phyloP scores from a whole-genome alignment of 2,329 filamentous ascomycete species.

The Bimuria novae-zelandiae region DNA sequence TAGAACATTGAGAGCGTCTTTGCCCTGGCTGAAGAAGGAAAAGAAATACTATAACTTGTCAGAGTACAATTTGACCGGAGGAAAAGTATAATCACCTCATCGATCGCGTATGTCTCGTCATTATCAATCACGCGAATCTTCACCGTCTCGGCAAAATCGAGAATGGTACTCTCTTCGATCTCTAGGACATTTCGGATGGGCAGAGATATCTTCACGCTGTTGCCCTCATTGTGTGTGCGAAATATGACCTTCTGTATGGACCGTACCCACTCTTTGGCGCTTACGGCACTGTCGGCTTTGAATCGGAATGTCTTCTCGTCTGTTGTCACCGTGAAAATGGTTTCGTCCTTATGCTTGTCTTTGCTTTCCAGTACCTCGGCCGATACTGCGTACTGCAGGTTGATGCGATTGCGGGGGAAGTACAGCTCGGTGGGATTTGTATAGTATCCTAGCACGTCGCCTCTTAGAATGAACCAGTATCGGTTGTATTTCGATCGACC shows the following conservation, averaged over 20 bases:
- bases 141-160: conserved; percentile 90
- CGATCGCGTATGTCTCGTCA: conserved; percentile 91
- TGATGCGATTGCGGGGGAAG: conserved; percentile 89
- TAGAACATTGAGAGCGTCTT: conserved; percentile 80
- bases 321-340: conserved; percentile 80
- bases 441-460: conserved; percentile 90
- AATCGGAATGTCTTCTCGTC: conserved; percentile 85
- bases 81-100: conserved; percentile 69
- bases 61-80: not conserved
- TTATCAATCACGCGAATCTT: conserved; percentile 93
- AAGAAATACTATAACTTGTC: conserved; percentile 78
- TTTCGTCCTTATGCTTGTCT: conserved; percentile 70
- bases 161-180: conserved; percentile 86
- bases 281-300: conserved; percentile 82
- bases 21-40: conserved; percentile 86
- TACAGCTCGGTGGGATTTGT: conserved; percentile 82
- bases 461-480: conserved; percentile 93
- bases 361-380: conserved; percentile 73
- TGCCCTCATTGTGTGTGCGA: conserved; percentile 91
- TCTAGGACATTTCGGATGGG: conserved; percentile 89
- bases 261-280: conserved; percentile 96
- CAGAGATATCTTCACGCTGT: conserved; percentile 93
- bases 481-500: conserved; percentile 88
- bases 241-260: conserved; percentile 94
- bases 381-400: conserved; percentile 88